These are phyloP conservation scores for Priceomyces haplophilus DNA, from an alignment of 805 yeast genomes.

Conservation along the genomic window DNA sequence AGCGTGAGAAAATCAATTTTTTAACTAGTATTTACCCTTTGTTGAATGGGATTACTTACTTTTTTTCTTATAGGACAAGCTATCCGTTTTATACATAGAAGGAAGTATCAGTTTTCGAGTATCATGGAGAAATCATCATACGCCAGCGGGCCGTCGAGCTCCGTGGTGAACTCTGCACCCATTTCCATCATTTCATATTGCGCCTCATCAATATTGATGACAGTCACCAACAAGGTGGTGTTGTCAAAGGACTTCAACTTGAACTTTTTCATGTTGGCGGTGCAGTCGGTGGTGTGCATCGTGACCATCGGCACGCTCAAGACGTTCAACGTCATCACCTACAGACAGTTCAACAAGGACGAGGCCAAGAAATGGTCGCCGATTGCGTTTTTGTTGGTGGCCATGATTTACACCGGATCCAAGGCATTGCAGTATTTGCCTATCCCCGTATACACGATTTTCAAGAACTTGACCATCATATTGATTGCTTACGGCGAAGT, in stretches of 20 bases:
- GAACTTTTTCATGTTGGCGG: slow-evolving; percentile 85
- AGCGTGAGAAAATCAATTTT: not conserved
- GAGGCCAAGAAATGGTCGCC: slow-evolving; percentile 98
- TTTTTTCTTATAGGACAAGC: slow-evolving; percentile 36
- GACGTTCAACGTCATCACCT: slow-evolving; percentile 70
- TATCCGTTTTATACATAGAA: slow-evolving; percentile 28
- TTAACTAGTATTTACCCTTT: not conserved
- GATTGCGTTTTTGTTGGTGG: slow-evolving; percentile 80
- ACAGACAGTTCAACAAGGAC: slow-evolving; percentile 76
- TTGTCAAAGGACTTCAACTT: slow-evolving; percentile 73
- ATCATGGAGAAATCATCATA: slow-evolving; percentile 33
- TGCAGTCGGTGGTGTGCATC: slow-evolving; percentile 84
- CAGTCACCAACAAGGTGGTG: slow-evolving; percentile 94
- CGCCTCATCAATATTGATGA: slow-evolving; percentile 92
- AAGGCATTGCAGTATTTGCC: slow-evolving; percentile 89
- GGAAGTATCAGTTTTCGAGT: slow-evolving; percentile 10
- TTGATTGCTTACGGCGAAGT: slow-evolving; percentile 98
- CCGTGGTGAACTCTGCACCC: slow-evolving; percentile 54
- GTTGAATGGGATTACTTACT: slow-evolving; percentile 40
- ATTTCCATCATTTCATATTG: slow-evolving; percentile 82
- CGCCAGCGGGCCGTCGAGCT: slow-evolving; percentile 20
- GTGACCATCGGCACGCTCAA: slow-evolving; percentile 70
- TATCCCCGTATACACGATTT: slow-evolving; percentile 95
- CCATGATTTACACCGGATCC: slow-evolving; percentile 94
- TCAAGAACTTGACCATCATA: slow-evolving; percentile 95